Conservation (phyloP, 805 yeast genomes). For the Candida berthetii region DNA sequence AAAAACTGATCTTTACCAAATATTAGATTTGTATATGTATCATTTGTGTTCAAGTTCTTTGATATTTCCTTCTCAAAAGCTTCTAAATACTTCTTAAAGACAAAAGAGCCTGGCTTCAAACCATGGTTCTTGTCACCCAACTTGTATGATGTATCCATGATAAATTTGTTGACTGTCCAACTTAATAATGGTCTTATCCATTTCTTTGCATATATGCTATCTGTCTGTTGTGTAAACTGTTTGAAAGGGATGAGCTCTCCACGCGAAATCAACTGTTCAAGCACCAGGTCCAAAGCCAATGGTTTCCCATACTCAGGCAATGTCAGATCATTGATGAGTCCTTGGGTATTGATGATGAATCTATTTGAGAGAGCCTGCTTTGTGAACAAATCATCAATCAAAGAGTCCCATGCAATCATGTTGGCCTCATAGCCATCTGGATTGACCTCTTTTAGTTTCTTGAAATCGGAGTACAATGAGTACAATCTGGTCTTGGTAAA, state of each 20-base stretch:
- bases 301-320: slow-evolving; percentile 27
- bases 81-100: slow-evolving; percentile 13
- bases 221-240: slow-evolving; percentile 12
- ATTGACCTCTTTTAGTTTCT: slow-evolving; percentile 27
- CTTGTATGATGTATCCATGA: slow-evolving; percentile 17
- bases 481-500: slow-evolving; percentile 28
- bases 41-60: slow-evolving; percentile 1
- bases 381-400: slow-evolving; percentile 15
- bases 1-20: slow-evolving; percentile 10
- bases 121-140: slow-evolving; percentile 9
- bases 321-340: slow-evolving; percentile 19
- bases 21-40: slow-evolving; percentile 5
- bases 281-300: slow-evolving; percentile 25
- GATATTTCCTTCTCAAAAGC: slow-evolving; percentile 6
- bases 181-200: slow-evolving; percentile 17
- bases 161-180: slow-evolving; percentile 16
- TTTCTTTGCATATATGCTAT: slow-evolving; percentile 13
- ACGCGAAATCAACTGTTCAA: slow-evolving; percentile 23
- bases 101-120: slow-evolving; percentile 12
- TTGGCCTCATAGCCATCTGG: slow-evolving; percentile 37
- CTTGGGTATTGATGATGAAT: slow-evolving; percentile 20
- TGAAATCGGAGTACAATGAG: slow-evolving; percentile 33
- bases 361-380: slow-evolving; percentile 5
- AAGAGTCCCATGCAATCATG: slow-evolving; percentile 29
- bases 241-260: slow-evolving; percentile 22